Conservation (phyloP, 768 basidiomycete genomes). For the Pleurotus tuber-regium region DNA sequence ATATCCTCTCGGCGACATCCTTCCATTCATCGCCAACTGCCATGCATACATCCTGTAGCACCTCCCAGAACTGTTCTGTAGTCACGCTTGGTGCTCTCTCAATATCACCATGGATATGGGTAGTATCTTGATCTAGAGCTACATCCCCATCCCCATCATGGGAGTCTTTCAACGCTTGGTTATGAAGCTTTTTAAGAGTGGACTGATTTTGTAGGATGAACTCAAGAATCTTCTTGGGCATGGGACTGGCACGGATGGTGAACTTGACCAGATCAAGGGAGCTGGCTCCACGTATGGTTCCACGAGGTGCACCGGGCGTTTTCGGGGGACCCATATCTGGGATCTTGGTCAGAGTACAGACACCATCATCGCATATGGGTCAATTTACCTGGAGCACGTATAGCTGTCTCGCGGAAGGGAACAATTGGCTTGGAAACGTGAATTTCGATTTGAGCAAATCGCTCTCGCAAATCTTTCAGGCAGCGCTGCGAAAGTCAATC, state of each 20-base stretch:
- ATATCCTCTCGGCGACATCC: slow-evolving; percentile 65
- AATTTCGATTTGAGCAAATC: slow-evolving; percentile 92
- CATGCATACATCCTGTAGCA: slow-evolving; percentile 59
- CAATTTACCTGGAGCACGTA: slow-evolving; percentile 65
- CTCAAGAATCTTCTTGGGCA: slow-evolving; percentile 67
- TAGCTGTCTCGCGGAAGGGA: slow-evolving; percentile 94
- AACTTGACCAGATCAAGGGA: slow-evolving; percentile 74
- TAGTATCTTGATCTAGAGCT: slow-evolving; percentile 32
- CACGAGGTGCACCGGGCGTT: slow-evolving; percentile 64
- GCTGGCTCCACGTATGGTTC: slow-evolving; percentile 72
- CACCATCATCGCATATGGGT: too few relatives aligned
- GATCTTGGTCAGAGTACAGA: too few relatives aligned
- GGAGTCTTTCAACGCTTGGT: slow-evolving; percentile 31
- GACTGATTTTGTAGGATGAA: slow-evolving; percentile 77
- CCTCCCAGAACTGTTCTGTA: slow-evolving; percentile 79
- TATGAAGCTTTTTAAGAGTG: slow-evolving; percentile 61
- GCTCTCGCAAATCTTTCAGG: slow-evolving; percentile 91
- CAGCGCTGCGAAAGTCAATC: slow-evolving; percentile 62
- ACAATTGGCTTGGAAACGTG: slow-evolving; percentile 95
- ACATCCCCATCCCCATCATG: slow-evolving; percentile 26
- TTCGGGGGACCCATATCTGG: slow-evolving; percentile 89
- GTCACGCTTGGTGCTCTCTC: slow-evolving; percentile 60
- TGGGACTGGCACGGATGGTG: slow-evolving; percentile 77
- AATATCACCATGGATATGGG: slow-evolving; percentile 55
- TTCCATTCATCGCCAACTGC: slow-evolving; percentile 86